Percentiles rank a stretch among this genome's conserved stretches.
Evolutionary conservation across 1,139 yeast genomes (phyloP).

Genomic region (Hanseniaspora gamundiae): DNA sequence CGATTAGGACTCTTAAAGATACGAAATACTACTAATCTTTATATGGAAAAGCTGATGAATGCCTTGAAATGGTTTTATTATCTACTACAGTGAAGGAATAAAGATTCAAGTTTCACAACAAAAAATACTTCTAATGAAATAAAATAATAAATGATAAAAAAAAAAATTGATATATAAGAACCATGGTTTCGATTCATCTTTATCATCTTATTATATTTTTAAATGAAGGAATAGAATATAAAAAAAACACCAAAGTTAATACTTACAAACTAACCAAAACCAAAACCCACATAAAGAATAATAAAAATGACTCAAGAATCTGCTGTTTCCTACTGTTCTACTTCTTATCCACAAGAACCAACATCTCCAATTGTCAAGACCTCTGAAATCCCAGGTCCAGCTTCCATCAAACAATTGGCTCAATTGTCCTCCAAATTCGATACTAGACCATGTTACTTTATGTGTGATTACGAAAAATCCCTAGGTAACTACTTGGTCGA

Average conservation of each 20-base stretch:
- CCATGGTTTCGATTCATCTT: no score
- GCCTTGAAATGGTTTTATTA: no score
- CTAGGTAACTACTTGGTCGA: constrained; percentile 61
- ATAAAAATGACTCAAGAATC: neutral
- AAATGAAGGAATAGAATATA: neutral
- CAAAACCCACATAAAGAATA: neutral
- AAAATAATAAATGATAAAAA: no score
- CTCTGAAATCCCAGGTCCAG: constrained; percentile 49
- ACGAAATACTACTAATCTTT: no score
- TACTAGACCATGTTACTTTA: constrained; percentile 56
- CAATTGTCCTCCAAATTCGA: constrained; percentile 48
- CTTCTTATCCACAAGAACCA: constrained; percentile 52
- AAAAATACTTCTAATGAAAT: no score
- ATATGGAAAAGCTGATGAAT: no score
- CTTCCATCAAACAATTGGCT: constrained; percentile 33
- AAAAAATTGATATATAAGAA: no score
- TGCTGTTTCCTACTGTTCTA: constrained; percentile 34
- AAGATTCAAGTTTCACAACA: no score
- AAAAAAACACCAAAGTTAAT: neutral
- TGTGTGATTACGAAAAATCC: constrained; percentile 53
- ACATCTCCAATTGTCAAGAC: constrained; percentile 36
- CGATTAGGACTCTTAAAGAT: no score
- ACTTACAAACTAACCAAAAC: neutral
- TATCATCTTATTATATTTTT: no score
- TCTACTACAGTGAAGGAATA: no score